Conservation (phyloP, 2,329 filamentous ascomycete species). For the Pseudocercospora fijiensis region DNA sequence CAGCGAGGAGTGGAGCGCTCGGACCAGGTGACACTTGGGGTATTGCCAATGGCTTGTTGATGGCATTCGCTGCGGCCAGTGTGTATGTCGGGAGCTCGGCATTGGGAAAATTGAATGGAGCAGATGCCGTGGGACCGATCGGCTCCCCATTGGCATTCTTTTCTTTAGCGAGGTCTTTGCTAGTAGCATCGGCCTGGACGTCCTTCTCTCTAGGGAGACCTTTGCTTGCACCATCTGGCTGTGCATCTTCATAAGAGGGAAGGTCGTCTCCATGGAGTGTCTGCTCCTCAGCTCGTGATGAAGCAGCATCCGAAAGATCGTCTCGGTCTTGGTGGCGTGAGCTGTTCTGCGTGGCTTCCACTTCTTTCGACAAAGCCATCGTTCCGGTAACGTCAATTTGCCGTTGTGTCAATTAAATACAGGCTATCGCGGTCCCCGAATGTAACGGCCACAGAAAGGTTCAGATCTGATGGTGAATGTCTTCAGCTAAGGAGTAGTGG, state of each 20-base stretch:
- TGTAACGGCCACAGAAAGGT: neutral
- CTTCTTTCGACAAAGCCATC: neutral
- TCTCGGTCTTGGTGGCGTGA: conserved; percentile 3
- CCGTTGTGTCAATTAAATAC: neutral
- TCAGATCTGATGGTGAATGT: neutral
- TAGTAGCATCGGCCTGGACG: neutral
- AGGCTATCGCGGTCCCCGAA: neutral
- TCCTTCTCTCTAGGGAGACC: neutral
- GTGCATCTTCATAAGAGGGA: conserved; percentile 13
- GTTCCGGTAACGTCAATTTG: neutral
- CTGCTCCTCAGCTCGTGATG: conserved; percentile 14
- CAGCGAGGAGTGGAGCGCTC: conserved; percentile 20
- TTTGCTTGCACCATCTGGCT: neutral
- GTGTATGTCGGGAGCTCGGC: conserved; percentile 19
- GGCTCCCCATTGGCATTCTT: neutral
- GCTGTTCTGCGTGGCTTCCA: neutral
- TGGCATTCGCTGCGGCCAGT: conserved; percentile 8
- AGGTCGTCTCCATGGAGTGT: conserved; percentile 18
- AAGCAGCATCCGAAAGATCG: conserved; percentile 20
- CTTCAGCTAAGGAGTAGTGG: neutral
- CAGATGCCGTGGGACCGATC: conserved; percentile 16
- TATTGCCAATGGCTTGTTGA: conserved; percentile 19
- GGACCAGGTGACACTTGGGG: conserved; percentile 19
- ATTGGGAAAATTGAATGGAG: conserved; percentile 24
- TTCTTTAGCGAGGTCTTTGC: neutral